Conservation (phyloP, 2,329 filamentous ascomycete species). For the Diplocarpon mali region DNA sequence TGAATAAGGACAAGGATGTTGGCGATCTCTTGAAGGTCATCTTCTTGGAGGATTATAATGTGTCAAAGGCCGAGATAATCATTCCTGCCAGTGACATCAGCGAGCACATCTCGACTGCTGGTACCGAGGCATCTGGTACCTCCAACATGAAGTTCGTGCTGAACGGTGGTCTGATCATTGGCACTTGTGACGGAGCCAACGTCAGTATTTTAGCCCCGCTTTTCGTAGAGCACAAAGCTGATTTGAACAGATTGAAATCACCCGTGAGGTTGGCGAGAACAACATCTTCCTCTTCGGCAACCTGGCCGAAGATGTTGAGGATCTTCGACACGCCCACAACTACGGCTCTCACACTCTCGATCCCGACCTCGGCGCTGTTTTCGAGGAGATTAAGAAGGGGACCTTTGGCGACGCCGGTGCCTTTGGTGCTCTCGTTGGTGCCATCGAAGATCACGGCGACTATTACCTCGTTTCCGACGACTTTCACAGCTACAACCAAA, state of each 20-base stretch:
- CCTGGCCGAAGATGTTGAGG: slow-evolving; percentile 90
- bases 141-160: slow-evolving; percentile 99
- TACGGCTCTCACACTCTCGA: slow-evolving; percentile 75
- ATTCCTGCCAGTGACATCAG: slow-evolving; percentile 89
- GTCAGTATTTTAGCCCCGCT: slow-evolving; percentile 41
- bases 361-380: slow-evolving; percentile 66
- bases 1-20: slow-evolving; percentile 87
- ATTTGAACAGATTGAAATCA: slow-evolving; percentile 71
- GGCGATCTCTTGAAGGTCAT: slow-evolving; percentile 94
- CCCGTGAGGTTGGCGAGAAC: slow-evolving; percentile 87
- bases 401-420: slow-evolving; percentile 69
- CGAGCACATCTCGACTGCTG: slow-evolving; percentile 96
- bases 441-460: slow-evolving; percentile 86
- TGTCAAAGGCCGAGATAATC: slow-evolving; percentile 98
- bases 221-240: background rate
- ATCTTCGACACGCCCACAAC: slow-evolving; percentile 80
- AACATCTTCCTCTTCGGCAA: slow-evolving; percentile 99
- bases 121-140: slow-evolving; percentile 81
- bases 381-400: slow-evolving; percentile 67
- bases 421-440: slow-evolving; percentile 74
- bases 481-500: slow-evolving; percentile 89
- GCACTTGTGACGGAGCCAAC: slow-evolving; percentile 95
- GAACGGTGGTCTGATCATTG: slow-evolving; percentile 94
- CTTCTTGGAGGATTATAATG: slow-evolving; percentile 97
- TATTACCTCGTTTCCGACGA: slow-evolving; percentile 98